A percentile compares a stretch with the other conserved stretches of the same genome.
phyloP scores from a whole-genome alignment of 176 grass and related monocot genomes.

The sorghum (Sorghum bicolor) region Sorghum_bicolor_NCBIv3 NC_012871.2:70219501-70220000 shows the following conservation, averaged over 20 bases:
- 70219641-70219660: conserved; percentile 38
- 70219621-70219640: conserved; percentile 51
- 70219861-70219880: conserved; percentile 43
- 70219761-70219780: conserved; percentile 50
- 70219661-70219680: conserved; percentile 44
- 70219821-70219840: conserved; percentile 52
- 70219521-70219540: conserved; percentile 47
- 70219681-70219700: conserved; percentile 28
- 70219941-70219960: not conserved
- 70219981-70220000: not conserved
- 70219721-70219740: conserved; percentile 41
- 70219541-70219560: conserved; percentile 52
- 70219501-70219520: conserved; percentile 48
- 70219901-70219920: not conserved
- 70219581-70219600: conserved; percentile 53
- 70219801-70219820: conserved; percentile 36
- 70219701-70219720: conserved; percentile 34
- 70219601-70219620: conserved; percentile 48
- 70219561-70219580: conserved; percentile 50
- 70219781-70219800: conserved; percentile 57
- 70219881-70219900: not conserved
- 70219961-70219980: not conserved
- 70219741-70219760: conserved; percentile 42
- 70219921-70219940: no score
- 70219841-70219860: conserved; percentile 39